Conservation (phyloP, 768 basidiomycete species). For the Auricularia heimuer region DNA sequence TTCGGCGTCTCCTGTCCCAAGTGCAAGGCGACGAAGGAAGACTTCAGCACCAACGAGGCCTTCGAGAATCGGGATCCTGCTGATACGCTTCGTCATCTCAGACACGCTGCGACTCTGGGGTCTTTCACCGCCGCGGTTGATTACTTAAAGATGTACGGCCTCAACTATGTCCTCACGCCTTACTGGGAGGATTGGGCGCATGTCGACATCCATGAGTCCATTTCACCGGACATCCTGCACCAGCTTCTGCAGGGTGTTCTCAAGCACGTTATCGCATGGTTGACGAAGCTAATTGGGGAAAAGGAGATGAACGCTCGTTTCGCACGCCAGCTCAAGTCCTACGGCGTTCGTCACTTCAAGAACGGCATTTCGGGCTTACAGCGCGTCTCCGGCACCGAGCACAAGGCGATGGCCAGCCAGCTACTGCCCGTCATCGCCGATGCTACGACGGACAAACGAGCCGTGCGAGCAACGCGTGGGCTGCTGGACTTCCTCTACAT, state of each 20-base stretch:
- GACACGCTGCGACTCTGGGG: background rate
- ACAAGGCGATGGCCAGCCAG: conserved; percentile 6
- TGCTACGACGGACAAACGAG: background rate
- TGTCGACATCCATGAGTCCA: conserved; percentile 10
- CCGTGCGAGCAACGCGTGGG: conserved; percentile 4
- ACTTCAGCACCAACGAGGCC: conserved; percentile 6
- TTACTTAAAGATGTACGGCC: background rate
- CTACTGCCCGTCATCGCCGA: conserved; percentile 1
- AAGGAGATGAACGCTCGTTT: conserved; percentile 20
- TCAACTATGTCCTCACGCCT: conserved; percentile 7
- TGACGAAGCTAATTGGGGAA: conserved; percentile 7
- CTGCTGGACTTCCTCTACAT: conserved; percentile 20
- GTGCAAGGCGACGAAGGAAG: conserved; percentile 8
- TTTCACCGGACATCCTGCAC: conserved; percentile 15
- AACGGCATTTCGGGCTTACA: conserved; percentile 7
- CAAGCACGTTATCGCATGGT: conserved; percentile 10
- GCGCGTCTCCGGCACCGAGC: conserved; percentile 9
- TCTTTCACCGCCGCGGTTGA: background rate
- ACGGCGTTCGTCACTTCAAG: conserved; percentile 7
- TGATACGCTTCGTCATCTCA: background rate
- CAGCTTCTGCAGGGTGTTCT: conserved; percentile 12
- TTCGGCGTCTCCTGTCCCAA: conserved; percentile 15
- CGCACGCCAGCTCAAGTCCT: conserved; percentile 3
- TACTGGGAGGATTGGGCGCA: conserved; percentile 12
- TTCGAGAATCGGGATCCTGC: background rate